Percentiles rank a stretch among this genome's conserved stretches.
Conservation (phyloP, 805 yeast genomes). For the Yarrowia sp. region DNA sequence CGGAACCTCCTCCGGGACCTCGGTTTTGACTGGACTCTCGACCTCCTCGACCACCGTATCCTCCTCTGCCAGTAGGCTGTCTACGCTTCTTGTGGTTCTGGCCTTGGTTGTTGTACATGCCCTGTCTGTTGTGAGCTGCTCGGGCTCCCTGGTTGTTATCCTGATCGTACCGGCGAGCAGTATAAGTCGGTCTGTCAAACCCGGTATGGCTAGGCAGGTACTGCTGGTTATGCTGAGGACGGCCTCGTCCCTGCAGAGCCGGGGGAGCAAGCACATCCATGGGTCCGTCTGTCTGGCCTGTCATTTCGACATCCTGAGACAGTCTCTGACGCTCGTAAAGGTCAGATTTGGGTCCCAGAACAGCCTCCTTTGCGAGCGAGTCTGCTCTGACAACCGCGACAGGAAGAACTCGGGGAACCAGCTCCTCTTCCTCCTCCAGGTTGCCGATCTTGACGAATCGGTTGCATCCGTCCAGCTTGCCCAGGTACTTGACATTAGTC, state of each 20-base stretch:
- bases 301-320: constrained; percentile 2
- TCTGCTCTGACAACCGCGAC: background rate
- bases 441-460: background rate
- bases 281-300: background rate
- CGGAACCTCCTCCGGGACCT: background rate
- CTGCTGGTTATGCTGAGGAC: background rate
- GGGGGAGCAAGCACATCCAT: background rate
- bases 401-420: background rate
- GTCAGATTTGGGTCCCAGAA: background rate
- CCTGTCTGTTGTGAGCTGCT: background rate
- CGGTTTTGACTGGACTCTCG: background rate
- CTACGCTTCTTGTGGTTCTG: background rate
- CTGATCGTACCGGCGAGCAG: background rate
- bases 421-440: constrained; percentile 5
- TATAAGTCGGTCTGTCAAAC: background rate
- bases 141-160: background rate
- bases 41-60: background rate
- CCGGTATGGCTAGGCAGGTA: background rate
- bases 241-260: background rate
- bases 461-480: constrained; percentile 12
- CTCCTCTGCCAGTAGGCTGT: background rate
- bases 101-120: constrained; percentile 12
- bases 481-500: constrained; percentile 22
- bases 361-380: background rate
- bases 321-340: constrained; percentile 2